These are phyloP conservation scores for Arachnomyces sp. DNA, from an alignment of 2,329 filamentous ascomycete genomes.

Conservation along the genomic window DNA sequence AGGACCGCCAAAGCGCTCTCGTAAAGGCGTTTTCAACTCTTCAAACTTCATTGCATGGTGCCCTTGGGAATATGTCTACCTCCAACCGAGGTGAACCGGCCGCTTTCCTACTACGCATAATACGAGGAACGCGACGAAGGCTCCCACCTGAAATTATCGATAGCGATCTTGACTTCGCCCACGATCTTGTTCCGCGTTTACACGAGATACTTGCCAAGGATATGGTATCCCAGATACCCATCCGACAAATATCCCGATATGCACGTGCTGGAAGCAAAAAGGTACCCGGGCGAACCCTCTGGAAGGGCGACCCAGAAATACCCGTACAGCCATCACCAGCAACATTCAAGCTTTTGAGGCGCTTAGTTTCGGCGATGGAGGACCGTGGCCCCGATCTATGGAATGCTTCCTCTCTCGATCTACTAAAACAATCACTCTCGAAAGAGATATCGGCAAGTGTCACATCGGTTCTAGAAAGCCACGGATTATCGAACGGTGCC, in stretches of 20 bases:
- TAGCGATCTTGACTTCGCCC: conserved; percentile 43
- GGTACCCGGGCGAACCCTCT: conserved; percentile 58
- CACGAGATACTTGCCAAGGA: conserved; percentile 53
- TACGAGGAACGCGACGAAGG: conserved; percentile 64
- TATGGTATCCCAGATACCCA: conserved; percentile 37
- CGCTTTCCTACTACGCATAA: conserved; percentile 60
- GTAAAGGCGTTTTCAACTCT: conserved; percentile 51
- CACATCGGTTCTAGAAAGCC: conserved; percentile 14
- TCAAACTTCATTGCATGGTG: conserved; percentile 31
- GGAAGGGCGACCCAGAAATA: conserved; percentile 69
- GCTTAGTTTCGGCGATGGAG: conserved; percentile 59
- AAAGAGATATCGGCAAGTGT: conserved; percentile 36
- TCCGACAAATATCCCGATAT: conserved; percentile 36
- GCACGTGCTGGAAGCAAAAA: conserved; percentile 37
- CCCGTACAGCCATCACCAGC: conserved; percentile 71
- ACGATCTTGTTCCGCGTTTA: conserved; percentile 54
- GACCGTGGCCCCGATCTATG: conserved; percentile 68
- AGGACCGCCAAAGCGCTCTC: conserved; percentile 50
- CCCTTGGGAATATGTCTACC: conserved; percentile 41
- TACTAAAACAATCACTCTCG: conserved; percentile 53
- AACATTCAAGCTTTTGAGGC: conserved; percentile 62
- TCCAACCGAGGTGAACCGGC: conserved; percentile 42
- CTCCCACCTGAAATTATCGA: conserved; percentile 45
- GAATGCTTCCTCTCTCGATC: conserved; percentile 58
- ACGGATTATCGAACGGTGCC: not conserved